phyloP scores from a whole-genome alignment of 495 filamentous ascomycete species.

The Alectoria sarmentosa region DNA sequence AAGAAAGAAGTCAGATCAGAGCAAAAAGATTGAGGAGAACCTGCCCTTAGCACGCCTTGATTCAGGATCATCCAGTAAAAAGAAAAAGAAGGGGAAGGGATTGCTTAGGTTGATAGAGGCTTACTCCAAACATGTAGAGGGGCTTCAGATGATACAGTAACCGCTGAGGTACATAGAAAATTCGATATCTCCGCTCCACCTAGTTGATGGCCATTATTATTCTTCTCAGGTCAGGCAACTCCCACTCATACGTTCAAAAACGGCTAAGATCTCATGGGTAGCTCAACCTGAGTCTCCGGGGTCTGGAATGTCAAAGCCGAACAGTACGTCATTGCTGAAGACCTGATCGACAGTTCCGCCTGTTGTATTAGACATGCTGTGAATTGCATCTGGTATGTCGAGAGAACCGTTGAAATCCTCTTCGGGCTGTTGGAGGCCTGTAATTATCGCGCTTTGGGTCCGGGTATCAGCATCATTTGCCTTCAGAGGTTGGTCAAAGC shows the following conservation, averaged over 20 bases:
- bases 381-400: background rate
- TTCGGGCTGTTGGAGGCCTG: background rate
- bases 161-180: background rate
- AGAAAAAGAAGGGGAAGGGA: background rate
- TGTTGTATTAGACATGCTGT: background rate
- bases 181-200: background rate
- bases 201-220: background rate
- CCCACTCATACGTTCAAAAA: background rate
- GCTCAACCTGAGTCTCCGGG: background rate
- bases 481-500: background rate
- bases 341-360: background rate
- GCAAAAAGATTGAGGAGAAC: background rate
- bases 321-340: background rate
- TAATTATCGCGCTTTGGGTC: background rate
- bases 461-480: background rate
- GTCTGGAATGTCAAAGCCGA: background rate
- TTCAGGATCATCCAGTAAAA: background rate
- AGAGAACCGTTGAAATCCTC: background rate
- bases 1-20: background rate
- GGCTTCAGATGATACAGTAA: conserved; percentile 4
- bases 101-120: background rate
- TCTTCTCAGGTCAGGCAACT: background rate
- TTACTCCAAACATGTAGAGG: background rate
- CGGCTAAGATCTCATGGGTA: background rate
- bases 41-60: too few species aligned